Evolutionary conservation across 352 stramenopile genomes (phyloP).

Genomic region (Phytophthora parvispora): DNA sequence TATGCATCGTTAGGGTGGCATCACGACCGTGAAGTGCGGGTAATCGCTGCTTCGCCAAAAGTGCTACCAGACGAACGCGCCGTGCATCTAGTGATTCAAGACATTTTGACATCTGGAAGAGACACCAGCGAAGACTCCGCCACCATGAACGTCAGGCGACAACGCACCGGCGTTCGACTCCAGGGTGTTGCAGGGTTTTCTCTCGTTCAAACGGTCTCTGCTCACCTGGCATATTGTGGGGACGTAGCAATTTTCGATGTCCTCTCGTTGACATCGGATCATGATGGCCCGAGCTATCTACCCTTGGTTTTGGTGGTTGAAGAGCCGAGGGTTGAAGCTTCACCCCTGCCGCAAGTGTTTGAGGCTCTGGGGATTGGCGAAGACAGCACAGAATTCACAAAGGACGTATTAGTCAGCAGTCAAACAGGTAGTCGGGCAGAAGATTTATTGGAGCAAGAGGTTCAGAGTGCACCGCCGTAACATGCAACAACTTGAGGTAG

Average conservation of each 20-base stretch:
- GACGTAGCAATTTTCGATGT: slow-evolving; percentile 18
- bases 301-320: slow-evolving; percentile 20
- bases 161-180: slow-evolving; percentile 19
- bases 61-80: slow-evolving; percentile 11
- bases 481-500: not conserved
- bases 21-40: slow-evolving; percentile 13
- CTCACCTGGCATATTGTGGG: slow-evolving; percentile 15
- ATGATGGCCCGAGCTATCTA: not conserved
- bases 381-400: slow-evolving; percentile 11
- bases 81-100: slow-evolving; percentile 6
- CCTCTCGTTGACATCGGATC: slow-evolving; percentile 1
- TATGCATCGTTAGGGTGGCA: slow-evolving; percentile 4
- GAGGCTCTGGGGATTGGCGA: slow-evolving; percentile 22
- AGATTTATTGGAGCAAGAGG: not conserved
- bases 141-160: slow-evolving; percentile 1
- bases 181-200: slow-evolving; percentile 7
- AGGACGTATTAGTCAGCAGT: not conserved
- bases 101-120: slow-evolving; percentile 8
- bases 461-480: slow-evolving; percentile 3
- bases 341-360: slow-evolving; percentile 16
- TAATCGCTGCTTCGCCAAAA: slow-evolving; percentile 7
- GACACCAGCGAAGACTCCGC: not conserved
- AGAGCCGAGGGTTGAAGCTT: not conserved
- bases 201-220: slow-evolving; percentile 16
- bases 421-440: not conserved